Evolutionary conservation across 768 basidiomycete genomes (phyloP).

Genomic region (Psilocybe cubensis): DNA sequence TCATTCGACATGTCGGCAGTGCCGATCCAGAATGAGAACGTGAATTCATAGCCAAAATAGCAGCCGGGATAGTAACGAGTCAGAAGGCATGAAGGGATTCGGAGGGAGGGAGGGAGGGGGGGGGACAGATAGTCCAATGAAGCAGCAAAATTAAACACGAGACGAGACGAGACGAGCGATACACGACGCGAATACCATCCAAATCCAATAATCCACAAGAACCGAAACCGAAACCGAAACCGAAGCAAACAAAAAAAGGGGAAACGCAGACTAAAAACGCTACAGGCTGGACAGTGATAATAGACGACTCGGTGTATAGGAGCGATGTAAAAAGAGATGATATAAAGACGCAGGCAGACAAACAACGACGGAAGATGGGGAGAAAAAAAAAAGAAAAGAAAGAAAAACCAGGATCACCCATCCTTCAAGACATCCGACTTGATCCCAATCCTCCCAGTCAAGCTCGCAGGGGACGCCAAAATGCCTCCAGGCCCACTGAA

Average conservation of each 20-base stretch:
- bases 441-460: neutral
- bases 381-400: neutral
- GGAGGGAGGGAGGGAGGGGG: no score
- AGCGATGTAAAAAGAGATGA: no score
- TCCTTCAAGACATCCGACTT: conserved; percentile 1
- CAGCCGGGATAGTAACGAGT: no score
- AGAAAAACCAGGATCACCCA: neutral
- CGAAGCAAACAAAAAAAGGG: neutral
- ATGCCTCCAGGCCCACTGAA: neutral
- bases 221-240: no score
- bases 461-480: conserved; percentile 2
- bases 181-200: no score
- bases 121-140: no score
- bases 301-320: no score
- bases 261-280: neutral
- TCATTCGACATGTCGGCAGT: neutral
- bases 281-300: no score
- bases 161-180: no score
- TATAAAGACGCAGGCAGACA: neutral
- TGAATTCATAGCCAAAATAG: neutral
- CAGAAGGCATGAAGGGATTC: no score
- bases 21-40: neutral
- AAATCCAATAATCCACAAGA: no score
- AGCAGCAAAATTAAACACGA: no score
- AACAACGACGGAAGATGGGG: neutral